Evolutionary conservation across 305 asterid species (phyloP), one percentile per base, ranked within the genome.

Genomic region (Solanum hybrid): DNA sequence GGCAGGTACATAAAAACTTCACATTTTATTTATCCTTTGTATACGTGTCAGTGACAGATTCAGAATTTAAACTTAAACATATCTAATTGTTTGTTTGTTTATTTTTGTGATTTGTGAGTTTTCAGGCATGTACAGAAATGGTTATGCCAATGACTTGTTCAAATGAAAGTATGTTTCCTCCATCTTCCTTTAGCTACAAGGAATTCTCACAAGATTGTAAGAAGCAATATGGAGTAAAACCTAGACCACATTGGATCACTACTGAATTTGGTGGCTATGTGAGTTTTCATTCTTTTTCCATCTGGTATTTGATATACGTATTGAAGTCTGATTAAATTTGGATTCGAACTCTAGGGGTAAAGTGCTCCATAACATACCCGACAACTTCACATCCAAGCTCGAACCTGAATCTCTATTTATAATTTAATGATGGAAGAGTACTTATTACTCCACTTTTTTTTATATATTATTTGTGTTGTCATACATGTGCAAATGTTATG

Each of bases 91-190:
- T 86, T 31, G 79, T 13, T 12, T 75, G 26, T 69, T 42, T 79
- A 14, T 73, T 6, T 1, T 8, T 1, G 22, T 66, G 38, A 8
- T 56, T 84, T 86, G 66, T 40, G 84, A 66, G 5, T 91, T 64
- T 75, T 37, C 91, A 95, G 98, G 96, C 98, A 69, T 96, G 98
- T 79, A 96, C 98, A 40, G 98, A 96, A 91, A 96, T 96, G 98
- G 98, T 95, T 31, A 95, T 95, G 98, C 98, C 97, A 17, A 91
- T 94, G 95, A 88, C 90, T 22, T 91, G 92, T 79, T 92, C 98
- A 27, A 93, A 94, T 1, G 93, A 93, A 90, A 94, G 98, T 91
- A 94, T 96, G 97, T 96, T 96, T 88, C 94, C 96, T 14, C 97
- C 96, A 78, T 92, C 80, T 86, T 84, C 96, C 27, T 96, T 89